These are phyloP conservation scores for Carpinus fangiana DNA, from an alignment of 306 rosid species.

Conservation along the genomic window DNA sequence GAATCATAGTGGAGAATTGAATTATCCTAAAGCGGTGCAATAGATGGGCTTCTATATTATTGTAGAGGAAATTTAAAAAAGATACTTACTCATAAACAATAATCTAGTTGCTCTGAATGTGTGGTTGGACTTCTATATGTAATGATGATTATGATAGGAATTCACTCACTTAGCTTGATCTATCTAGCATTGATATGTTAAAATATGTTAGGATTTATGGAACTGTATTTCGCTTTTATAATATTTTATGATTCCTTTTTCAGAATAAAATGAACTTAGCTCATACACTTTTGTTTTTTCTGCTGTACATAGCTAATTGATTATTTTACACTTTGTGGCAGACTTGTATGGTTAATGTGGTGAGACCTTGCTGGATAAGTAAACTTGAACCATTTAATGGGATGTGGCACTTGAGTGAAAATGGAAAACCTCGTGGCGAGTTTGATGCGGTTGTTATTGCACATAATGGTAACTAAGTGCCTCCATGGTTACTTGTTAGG, in stretches of 20 bases:
- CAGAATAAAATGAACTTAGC: not conserved
- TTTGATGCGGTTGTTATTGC: conserved; percentile 91
- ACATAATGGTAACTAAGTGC: conserved; percentile 64
- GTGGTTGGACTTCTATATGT: not conserved
- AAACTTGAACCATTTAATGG: conserved; percentile 91
- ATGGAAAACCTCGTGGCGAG: conserved; percentile 77
- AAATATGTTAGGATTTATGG: not conserved
- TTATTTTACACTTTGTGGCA: conserved; percentile 39
- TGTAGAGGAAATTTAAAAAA: not conserved
- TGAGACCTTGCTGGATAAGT: conserved; percentile 88
- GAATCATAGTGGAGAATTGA: not conserved
- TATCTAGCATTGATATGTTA: not conserved
- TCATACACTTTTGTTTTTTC: not conserved
- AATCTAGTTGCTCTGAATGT: not conserved
- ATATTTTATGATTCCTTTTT: not conserved
- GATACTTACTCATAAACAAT: not conserved
- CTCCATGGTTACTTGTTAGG: not conserved
- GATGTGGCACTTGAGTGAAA: conserved; percentile 93
- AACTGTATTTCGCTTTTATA: not conserved
- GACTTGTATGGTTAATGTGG: conserved; percentile 66
- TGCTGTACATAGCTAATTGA: conserved; percentile 23
- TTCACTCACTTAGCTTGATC: no score
- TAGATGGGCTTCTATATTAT: not conserved
- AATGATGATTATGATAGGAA: conserved; percentile 1
- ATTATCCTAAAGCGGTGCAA: not conserved